Evolutionary conservation across 176 grass and related monocot genomes (phyloP).

Genomic region (Triticum urartu): DNA sequence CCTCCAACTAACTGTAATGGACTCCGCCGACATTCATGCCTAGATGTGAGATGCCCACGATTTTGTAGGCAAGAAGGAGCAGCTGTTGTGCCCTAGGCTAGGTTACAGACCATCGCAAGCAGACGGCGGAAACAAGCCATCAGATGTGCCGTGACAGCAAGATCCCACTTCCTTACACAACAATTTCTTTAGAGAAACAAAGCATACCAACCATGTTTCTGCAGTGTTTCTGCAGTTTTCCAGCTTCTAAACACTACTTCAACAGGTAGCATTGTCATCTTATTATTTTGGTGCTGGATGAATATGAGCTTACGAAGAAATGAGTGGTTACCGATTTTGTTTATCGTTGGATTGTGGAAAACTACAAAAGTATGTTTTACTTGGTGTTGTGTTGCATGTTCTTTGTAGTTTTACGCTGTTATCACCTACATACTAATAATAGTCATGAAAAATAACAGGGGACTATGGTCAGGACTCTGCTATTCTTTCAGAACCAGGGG

Average conservation of each 20-base stretch:
- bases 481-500: no score
- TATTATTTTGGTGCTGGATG: background rate
- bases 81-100: constrained; percentile 34
- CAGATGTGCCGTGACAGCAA: background rate
- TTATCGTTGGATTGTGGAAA: background rate
- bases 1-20: constrained; percentile 42
- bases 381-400: background rate
- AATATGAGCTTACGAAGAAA: background rate
- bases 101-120: constrained; percentile 40
- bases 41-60: constrained; percentile 32
- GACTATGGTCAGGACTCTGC: no score
- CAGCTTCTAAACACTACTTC: background rate
- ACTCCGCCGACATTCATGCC: constrained; percentile 62
- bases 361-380: background rate
- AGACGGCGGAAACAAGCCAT: background rate
- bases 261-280: background rate
- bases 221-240: background rate
- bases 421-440: background rate
- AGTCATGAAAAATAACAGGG: no score
- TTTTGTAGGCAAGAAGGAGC: constrained; percentile 53
- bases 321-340: background rate
- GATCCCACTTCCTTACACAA: background rate
- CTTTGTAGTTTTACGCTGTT: background rate
- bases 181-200: background rate
- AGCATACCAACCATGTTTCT: background rate